These are phyloP conservation scores for Ophiostoma himal-ulmi DNA, from an alignment of 2,329 filamentous ascomycete species.

Conservation along the genomic window DNA sequence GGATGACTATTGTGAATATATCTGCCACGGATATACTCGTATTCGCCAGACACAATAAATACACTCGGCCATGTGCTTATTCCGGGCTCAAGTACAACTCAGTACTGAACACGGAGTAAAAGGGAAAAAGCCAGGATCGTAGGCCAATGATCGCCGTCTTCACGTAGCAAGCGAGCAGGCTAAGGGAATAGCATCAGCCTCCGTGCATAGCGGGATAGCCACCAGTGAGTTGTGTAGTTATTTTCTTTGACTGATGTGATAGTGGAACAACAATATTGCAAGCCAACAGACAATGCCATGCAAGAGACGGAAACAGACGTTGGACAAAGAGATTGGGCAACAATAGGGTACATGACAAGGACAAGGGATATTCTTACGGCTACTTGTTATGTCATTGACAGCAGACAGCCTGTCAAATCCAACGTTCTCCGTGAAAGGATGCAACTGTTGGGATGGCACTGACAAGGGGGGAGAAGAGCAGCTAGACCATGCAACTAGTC, in stretches of 20 bases:
- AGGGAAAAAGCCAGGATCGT: too few relatives aligned
- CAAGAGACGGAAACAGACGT: not conserved
- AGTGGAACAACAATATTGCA: too few relatives aligned
- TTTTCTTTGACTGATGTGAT: too few relatives aligned
- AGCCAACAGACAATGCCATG: conserved; percentile 8
- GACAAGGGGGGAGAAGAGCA: too few relatives aligned
- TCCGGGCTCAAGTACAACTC: not conserved
- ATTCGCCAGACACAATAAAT: not conserved
- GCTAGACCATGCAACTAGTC: too few relatives aligned
- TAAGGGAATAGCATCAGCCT: not conserved
- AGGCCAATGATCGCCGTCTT: not conserved
- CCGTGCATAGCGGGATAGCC: not conserved
- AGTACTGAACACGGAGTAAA: not conserved
- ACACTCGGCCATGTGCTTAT: not conserved
- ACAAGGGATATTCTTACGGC: not conserved
- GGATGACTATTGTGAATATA: too few relatives aligned
- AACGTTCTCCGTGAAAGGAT: not conserved
- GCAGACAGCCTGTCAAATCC: too few relatives aligned
- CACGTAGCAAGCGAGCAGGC: not conserved
- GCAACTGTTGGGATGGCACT: not conserved
- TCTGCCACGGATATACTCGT: conserved; percentile 22
- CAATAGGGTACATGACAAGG: not conserved
- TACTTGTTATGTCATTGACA: too few relatives aligned
- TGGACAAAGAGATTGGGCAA: not conserved
- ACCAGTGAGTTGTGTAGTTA: too few relatives aligned